Conservation (phyloP, 2,329 filamentous ascomycete species). For the Calonectria pseudoreteaudii region DNA sequence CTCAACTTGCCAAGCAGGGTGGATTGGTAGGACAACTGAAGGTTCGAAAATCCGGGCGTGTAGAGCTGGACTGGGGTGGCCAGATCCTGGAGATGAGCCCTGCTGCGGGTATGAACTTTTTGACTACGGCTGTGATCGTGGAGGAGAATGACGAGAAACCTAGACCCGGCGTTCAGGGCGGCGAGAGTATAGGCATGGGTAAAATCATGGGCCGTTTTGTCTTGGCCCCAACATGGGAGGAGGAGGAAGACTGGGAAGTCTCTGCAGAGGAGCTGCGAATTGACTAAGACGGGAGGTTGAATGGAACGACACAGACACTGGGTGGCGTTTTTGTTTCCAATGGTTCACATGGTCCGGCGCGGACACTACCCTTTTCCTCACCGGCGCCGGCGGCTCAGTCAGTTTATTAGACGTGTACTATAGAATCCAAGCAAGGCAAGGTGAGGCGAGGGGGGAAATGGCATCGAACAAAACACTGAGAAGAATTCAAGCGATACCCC, state of each 20-base stretch:
- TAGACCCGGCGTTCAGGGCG: constrained; percentile 54
- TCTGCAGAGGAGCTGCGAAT: constrained; percentile 49
- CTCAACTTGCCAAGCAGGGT: constrained; percentile 59
- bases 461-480: constrained; percentile 12
- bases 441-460: not conserved
- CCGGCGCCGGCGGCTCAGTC: not conserved
- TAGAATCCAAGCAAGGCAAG: constrained; percentile 10
- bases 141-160: constrained; percentile 68
- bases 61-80: constrained; percentile 73
- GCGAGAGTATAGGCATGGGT: constrained; percentile 71
- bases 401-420: constrained; percentile 6
- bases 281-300: constrained; percentile 14
- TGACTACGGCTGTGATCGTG: constrained; percentile 70
- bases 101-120: constrained; percentile 66
- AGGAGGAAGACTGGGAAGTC: constrained; percentile 68
- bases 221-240: constrained; percentile 68
- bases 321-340: not conserved
- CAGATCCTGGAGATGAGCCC: constrained; percentile 63
- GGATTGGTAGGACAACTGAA: constrained; percentile 71
- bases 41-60: constrained; percentile 71
- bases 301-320: not conserved
- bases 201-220: constrained; percentile 73
- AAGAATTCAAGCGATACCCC: constrained; percentile 7
- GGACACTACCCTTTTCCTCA: not conserved
- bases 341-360: not conserved